Conservation (phyloP, 2,329 filamentous ascomycete species). For the Hypoxylon sp. region DNA sequence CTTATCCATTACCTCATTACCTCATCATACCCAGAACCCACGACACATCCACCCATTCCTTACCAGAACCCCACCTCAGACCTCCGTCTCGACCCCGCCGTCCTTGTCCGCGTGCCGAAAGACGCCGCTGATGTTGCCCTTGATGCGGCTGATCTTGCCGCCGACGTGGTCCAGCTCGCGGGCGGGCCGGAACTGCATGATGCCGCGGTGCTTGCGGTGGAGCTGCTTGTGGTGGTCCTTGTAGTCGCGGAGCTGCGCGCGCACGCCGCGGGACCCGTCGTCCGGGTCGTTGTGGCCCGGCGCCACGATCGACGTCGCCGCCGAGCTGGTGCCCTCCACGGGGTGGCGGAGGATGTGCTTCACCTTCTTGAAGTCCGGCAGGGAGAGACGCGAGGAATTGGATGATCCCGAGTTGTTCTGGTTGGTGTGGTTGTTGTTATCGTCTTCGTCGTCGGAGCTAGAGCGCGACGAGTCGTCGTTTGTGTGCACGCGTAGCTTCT, state of each 20-base stretch:
- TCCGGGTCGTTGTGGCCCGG: conserved; percentile 52
- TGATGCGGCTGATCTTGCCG: conserved; percentile 63
- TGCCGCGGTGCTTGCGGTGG: conserved; percentile 71
- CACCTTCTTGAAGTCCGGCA: conserved; percentile 47
- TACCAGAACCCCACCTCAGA: too few relatives aligned
- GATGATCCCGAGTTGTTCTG: conserved; percentile 32
- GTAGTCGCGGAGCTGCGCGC: conserved; percentile 66
- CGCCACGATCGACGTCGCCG: conserved; percentile 43
- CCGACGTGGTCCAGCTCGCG: conserved; percentile 61
- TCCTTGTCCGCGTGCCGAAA: conserved; percentile 69
- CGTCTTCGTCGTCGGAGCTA: conserved; percentile 49
- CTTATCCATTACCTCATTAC: too few relatives aligned
- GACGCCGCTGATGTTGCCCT: conserved; percentile 64
- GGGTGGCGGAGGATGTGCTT: conserved; percentile 49
- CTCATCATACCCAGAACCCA: too few relatives aligned
- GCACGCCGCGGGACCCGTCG: conserved; percentile 55
- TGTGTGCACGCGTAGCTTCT: conserved; percentile 46
- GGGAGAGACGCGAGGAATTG: conserved; percentile 36
- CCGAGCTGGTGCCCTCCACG: conserved; percentile 42
- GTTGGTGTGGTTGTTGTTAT: conserved; percentile 48
- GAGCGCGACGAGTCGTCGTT: conserved; percentile 46
- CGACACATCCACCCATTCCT: neutral
- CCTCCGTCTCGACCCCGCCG: conserved; percentile 73
- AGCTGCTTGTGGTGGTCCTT: conserved; percentile 65
- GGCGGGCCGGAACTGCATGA: conserved; percentile 77